phyloP scores from a whole-genome alignment of 2,329 filamentous ascomycete species.

The Pseudomassariella vexata region DNA sequence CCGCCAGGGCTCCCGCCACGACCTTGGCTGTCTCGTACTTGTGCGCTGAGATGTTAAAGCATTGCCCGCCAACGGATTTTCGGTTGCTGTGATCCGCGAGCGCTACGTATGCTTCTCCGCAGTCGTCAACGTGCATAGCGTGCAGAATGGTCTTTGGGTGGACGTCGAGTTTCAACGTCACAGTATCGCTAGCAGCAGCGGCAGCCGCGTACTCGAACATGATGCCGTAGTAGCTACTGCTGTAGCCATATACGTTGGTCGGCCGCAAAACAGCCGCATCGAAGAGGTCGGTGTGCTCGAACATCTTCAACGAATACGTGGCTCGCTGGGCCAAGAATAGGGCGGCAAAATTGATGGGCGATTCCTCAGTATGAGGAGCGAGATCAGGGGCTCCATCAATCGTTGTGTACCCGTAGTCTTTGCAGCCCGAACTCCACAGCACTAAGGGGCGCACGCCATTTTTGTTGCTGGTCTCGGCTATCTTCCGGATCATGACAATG shows the following conservation, averaged over 20 bases:
- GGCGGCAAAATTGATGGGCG: slow-evolving; percentile 26
- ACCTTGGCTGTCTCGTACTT: slow-evolving; percentile 37
- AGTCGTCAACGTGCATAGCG: slow-evolving; percentile 43
- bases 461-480: slow-evolving; percentile 26
- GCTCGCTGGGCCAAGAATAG: slow-evolving; percentile 26
- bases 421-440: slow-evolving; percentile 42
- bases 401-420: slow-evolving; percentile 37
- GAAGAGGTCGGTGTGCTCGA: slow-evolving; percentile 32
- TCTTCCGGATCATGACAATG: slow-evolving; percentile 23
- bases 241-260: slow-evolving; percentile 40
- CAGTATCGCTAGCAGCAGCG: slow-evolving; percentile 10
- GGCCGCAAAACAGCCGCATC: slow-evolving; percentile 38
- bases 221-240: slow-evolving; percentile 36
- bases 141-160: slow-evolving; percentile 35
- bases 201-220: slow-evolving; percentile 27
- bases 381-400: slow-evolving; percentile 28
- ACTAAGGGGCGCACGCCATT: slow-evolving; percentile 32
- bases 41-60: slow-evolving; percentile 39
- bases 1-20: slow-evolving; percentile 29
- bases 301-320: slow-evolving; percentile 24
- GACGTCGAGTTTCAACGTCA: slow-evolving; percentile 24
- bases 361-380: slow-evolving; percentile 35
- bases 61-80: slow-evolving; percentile 27
- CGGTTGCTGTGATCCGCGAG: slow-evolving; percentile 31
- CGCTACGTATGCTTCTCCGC: slow-evolving; percentile 39